A percentile compares a stretch with the other conserved stretches of the same genome.
phyloP scores from a whole-genome alignment of 768 basidiomycete species.

The Mycena maculata region DNA sequence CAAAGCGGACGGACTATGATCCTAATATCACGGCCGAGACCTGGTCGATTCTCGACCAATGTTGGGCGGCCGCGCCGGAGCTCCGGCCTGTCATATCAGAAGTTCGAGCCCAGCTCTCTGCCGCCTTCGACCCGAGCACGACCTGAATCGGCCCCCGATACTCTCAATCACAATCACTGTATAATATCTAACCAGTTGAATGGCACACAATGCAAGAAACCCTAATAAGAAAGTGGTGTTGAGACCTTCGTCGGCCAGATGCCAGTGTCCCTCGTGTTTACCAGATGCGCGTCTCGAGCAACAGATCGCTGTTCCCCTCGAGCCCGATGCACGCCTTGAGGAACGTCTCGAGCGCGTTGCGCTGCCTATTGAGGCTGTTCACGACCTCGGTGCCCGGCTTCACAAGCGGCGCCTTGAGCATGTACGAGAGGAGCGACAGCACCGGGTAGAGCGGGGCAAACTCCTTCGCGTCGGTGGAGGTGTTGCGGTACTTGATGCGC shows the following conservation, averaged over 20 bases:
- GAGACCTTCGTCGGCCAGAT: conserved; percentile 21
- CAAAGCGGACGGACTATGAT: no score
- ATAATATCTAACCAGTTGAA: no score
- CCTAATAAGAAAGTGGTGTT: conserved; percentile 27
- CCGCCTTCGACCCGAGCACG: no score
- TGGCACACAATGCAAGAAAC: conserved; percentile 12
- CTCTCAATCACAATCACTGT: no score
- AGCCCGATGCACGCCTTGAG: conserved; percentile 94
- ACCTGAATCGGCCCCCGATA: no score
- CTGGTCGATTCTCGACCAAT: no score
- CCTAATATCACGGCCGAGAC: no score
- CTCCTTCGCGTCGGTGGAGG: conserved; percentile 56
- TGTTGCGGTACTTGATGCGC: conserved; percentile 88
- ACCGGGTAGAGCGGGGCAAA: conserved; percentile 91
- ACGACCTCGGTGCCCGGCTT: conserved; percentile 95
- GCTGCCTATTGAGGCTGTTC: conserved; percentile 95
- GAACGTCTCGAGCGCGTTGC: conserved; percentile 93
- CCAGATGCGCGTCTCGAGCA: conserved; percentile 92
- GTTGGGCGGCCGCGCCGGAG: no score
- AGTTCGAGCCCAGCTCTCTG: no score
- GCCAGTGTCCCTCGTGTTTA: conserved; percentile 49
- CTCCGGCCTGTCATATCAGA: no score
- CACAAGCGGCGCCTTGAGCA: conserved; percentile 98
- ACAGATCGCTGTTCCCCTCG: conserved; percentile 83
- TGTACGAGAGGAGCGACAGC: conserved; percentile 92